Conservation (phyloP, 2,329 filamentous ascomycete species). For the Fusarium sp. region DNA sequence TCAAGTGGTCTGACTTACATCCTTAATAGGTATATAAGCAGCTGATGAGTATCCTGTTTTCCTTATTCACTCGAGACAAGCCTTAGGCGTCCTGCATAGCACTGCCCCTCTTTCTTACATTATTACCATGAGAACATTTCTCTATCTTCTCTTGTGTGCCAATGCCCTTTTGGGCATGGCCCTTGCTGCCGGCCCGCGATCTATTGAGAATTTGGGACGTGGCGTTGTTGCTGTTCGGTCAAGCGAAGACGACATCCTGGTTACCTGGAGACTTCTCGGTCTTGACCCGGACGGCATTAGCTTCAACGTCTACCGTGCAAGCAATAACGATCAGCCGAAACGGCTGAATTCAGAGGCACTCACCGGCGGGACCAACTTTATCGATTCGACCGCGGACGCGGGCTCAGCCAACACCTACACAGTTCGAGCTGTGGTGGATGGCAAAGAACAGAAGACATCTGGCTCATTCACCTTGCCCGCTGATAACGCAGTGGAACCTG, state of each 20-base stretch:
- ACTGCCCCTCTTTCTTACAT: background rate
- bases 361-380: slow-evolving; percentile 35
- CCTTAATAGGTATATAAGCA: background rate
- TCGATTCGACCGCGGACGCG: slow-evolving; percentile 24
- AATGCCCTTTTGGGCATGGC: background rate
- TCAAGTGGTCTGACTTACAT: background rate
- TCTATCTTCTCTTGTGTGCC: background rate
- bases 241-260: slow-evolving; percentile 22
- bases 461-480: slow-evolving; percentile 26
- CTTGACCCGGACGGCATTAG: slow-evolving; percentile 36
- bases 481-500: slow-evolving; percentile 11
- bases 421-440: slow-evolving; percentile 28
- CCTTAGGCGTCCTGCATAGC: background rate
- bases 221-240: slow-evolving; percentile 39
- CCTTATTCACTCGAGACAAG: background rate
- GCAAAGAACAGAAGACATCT: slow-evolving; percentile 23
- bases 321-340: background rate
- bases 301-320: slow-evolving; percentile 38
- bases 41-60: background rate
- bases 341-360: slow-evolving; percentile 29
- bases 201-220: slow-evolving; percentile 35
- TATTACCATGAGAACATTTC: background rate
- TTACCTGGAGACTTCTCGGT: slow-evolving; percentile 37
- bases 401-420: slow-evolving; percentile 32
- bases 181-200: background rate